Base-by-base conservation (phyloP, 208 protist species). In the Acanthamoeba sp. region DNA sequence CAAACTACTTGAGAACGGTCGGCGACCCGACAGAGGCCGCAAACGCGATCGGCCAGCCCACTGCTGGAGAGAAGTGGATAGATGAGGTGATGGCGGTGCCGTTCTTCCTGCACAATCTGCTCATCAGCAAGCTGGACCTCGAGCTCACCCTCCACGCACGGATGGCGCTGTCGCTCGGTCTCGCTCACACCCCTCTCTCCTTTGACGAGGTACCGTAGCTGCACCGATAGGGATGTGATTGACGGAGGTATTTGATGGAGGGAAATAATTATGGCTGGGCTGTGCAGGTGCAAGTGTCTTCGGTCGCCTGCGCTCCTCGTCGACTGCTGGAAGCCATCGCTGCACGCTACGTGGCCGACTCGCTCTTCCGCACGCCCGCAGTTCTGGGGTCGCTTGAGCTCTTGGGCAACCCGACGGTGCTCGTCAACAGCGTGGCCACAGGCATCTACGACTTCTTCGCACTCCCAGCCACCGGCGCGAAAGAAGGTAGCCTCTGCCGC, bases 381-480 rank as follows among this genome's bases (percentile, higher is more conserved):
- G 73, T 84, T 1, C 40, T 84, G 73, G 73, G 73, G 0, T 84
- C 73, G 42, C 73, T 84, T 27, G 84, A 91, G 52, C 59, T 91
- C n/a, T 38, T 91, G 36, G 84, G 84, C 55, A 91, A 91, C 52
- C 84, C 84, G 3, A 91, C 84, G 22, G 84, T 91, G 42, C 52
- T 91, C 3, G 84, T 91, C 16, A 91, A 71, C 55, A 73, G 55
- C 52, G 34, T 69, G 20, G 84, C 84, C 24, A 34, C 27, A 50
- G 84, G 84, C 52, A 45, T 91, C 84, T 91, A 91, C 59, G 84
- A 91, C 48, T 91, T 91, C 29, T 62, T 91, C 29, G 50, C 84
- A 9, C 84, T 91, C 36, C 84, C 84, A 0, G 59, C 59, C 27
- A 40, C 84, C 40, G 84, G 84, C 7, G 84, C 84, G 14, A 62